phyloP scores from a whole-genome alignment of 371 early-diverging fungal genomes.

The Mucor irregularis region DNA sequence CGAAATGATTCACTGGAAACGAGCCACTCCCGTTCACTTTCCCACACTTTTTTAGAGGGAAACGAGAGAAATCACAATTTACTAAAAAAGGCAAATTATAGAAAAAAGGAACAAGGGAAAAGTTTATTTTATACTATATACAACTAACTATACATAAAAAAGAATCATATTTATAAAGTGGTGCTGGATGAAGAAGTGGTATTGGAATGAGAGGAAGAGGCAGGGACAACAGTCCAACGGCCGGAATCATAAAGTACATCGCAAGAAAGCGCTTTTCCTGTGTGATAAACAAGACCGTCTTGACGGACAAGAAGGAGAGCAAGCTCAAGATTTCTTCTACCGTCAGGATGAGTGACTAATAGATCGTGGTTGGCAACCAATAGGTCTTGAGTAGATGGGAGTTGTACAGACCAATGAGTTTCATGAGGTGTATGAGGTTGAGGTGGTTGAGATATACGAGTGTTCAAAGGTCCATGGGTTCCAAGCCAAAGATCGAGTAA shows the following conservation, averaged over 20 bases:
- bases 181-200: background rate
- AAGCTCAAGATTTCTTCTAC: conserved; percentile 26
- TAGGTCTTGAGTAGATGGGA: conserved; percentile 29
- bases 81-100: conserved; percentile 1
- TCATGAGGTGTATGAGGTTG: conserved; percentile 31
- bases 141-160: conserved; percentile 1
- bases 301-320: conserved; percentile 34
- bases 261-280: conserved; percentile 36
- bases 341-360: conserved; percentile 14
- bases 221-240: conserved; percentile 21
- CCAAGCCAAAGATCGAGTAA: conserved; percentile 45
- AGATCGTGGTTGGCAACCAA: conserved; percentile 20
- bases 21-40: conserved; percentile 17
- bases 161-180: background rate
- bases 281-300: conserved; percentile 41
- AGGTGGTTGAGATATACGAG: conserved; percentile 21
- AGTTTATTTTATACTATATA: no score
- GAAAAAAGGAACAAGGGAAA: background rate
- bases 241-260: conserved; percentile 18
- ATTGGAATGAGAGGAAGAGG: conserved; percentile 5
- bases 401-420: conserved; percentile 30
- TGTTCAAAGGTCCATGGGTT: conserved; percentile 32
- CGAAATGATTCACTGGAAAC: conserved; percentile 16
- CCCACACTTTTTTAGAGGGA: conserved; percentile 7
- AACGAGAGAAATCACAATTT: background rate